phyloP scores from a whole-genome alignment of 306 rosid species.

The Vicia villosa region DNA sequence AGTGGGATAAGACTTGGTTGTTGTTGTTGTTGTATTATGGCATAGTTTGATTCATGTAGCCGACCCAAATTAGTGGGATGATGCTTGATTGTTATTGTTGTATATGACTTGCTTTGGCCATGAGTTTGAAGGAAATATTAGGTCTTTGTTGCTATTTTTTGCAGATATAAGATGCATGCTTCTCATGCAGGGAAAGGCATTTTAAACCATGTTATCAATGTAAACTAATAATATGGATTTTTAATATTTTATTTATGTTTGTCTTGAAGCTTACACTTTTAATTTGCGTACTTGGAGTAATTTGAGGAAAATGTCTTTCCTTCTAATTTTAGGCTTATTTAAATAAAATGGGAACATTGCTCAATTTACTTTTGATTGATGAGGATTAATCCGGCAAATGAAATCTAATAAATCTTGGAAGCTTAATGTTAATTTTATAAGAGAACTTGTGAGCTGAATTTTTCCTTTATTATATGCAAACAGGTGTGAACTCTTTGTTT shows the following conservation, averaged over 20 bases:
- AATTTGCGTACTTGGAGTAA: constrained; percentile 5
- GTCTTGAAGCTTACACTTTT: constrained; percentile 19
- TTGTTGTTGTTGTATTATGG: neutral
- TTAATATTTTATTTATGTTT: constrained; percentile 13
- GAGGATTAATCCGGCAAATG: neutral
- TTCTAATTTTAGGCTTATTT: constrained; percentile 13
- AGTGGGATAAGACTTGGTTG: neutral
- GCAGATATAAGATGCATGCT: constrained; percentile 22
- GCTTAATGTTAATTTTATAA: neutral
- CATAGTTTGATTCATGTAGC: too few relatives aligned
- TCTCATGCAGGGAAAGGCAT: constrained; percentile 19
- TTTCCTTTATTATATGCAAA: constrained; percentile 21
- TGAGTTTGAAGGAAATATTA: constrained; percentile 9
- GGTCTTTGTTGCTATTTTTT: neutral
- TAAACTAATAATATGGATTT: constrained; percentile 15
- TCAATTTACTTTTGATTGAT: constrained; percentile 14
- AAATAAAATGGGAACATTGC: neutral
- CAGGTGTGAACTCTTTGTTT: neutral
- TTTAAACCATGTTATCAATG: constrained; percentile 14
- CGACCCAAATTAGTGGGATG: too few relatives aligned
- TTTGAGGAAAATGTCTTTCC: constrained; percentile 12
- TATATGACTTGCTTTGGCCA: constrained; percentile 9
- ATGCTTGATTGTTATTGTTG: neutral
- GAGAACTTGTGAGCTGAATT: constrained; percentile 15
- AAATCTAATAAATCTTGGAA: constrained; percentile 11